Evolutionary conservation across 2,329 filamentous ascomycete species (phyloP).

Genomic region (Cyanodermella asteris): DNA sequence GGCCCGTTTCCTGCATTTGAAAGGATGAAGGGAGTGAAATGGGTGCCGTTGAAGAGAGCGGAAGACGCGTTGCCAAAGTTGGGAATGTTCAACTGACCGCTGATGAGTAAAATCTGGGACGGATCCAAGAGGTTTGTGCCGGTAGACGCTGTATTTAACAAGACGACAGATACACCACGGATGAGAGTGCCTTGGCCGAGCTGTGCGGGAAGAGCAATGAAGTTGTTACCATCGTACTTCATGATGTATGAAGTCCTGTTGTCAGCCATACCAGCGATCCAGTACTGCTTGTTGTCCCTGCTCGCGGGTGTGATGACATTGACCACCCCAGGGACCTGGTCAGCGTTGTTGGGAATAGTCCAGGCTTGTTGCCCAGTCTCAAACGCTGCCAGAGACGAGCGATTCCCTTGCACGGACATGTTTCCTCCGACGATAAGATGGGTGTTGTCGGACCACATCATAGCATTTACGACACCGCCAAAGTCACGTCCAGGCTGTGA

Average conservation of each 20-base stretch:
- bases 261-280: constrained; percentile 52
- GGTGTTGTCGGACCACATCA: constrained; percentile 56
- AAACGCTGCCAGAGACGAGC: constrained; percentile 49
- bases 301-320: constrained; percentile 55
- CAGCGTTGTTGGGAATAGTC: constrained; percentile 36
- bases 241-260: constrained; percentile 56
- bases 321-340: constrained; percentile 58
- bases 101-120: constrained; percentile 55
- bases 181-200: constrained; percentile 48
- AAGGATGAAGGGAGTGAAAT: constrained; percentile 57
- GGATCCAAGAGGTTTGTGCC: constrained; percentile 39
- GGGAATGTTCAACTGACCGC: constrained; percentile 59
- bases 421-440: constrained; percentile 59
- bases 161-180: constrained; percentile 62
- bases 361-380: constrained; percentile 46
- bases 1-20: constrained; percentile 44
- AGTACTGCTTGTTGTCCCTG: constrained; percentile 49
- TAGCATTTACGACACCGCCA: constrained; percentile 43
- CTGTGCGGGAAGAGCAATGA: constrained; percentile 40
- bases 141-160: constrained; percentile 45
- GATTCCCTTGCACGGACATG: constrained; percentile 43
- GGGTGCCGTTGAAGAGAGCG: constrained; percentile 67
- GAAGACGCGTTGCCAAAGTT: constrained; percentile 64
- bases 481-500: constrained; percentile 53
- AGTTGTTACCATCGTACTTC: constrained; percentile 56